A percentile compares a stretch with the other conserved stretches of the same genome.
phyloP scores from a whole-genome alignment of 768 basidiomycete species.

The Lentinus brumalis region DNA sequence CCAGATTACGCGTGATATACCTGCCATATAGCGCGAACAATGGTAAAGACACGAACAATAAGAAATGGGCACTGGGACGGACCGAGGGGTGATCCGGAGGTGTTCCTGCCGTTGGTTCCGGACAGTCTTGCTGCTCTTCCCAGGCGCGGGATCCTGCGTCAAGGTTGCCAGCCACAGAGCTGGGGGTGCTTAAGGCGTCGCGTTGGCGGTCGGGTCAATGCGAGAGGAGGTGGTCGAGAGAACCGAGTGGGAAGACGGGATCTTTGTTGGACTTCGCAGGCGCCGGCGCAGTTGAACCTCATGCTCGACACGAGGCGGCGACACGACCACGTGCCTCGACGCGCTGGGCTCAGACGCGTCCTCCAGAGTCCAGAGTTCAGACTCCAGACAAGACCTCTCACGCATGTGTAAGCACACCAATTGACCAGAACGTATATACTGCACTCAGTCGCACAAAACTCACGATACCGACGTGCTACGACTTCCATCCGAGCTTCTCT shows the following conservation, averaged over 20 bases:
- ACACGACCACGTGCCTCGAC: conserved; percentile 13
- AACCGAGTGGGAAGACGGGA: background rate
- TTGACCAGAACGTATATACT: no score
- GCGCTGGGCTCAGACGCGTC: background rate
- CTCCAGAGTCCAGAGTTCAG: no score
- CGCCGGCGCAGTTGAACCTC: conserved; percentile 18
- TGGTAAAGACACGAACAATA: background rate
- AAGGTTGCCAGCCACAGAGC: background rate
- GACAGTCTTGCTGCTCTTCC: background rate
- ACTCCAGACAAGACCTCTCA: no score
- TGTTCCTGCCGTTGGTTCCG: background rate
- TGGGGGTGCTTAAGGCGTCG: background rate
- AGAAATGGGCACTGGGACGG: no score
- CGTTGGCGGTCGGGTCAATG: background rate
- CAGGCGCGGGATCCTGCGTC: background rate
- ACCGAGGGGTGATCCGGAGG: background rate
- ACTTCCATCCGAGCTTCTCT: no score
- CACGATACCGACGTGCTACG: no score
- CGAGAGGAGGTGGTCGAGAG: background rate
- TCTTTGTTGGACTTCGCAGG: conserved; percentile 15
- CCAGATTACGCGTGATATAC: background rate
- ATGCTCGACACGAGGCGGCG: conserved; percentile 16
- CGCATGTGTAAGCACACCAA: no score
- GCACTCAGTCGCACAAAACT: no score
- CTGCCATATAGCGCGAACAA: background rate